These are phyloP conservation scores for Populus tremula DNA, from an alignment of 345 rosid species.

Conservation along the genomic window DNA sequence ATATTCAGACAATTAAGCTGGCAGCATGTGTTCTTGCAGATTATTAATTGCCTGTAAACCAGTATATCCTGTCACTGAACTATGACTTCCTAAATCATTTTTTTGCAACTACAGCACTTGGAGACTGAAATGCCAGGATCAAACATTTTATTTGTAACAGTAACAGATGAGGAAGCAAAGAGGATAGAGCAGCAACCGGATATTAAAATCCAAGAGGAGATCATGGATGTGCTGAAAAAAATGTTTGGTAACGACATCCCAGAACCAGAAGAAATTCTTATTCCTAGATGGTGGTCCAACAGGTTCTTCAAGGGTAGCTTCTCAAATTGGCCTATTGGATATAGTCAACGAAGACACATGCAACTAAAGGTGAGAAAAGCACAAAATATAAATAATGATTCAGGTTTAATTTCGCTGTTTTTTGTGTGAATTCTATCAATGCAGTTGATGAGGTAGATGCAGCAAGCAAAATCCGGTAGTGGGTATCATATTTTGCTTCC, in stretches of 20 bases:
- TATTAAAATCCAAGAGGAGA: background rate
- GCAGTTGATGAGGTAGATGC: no score
- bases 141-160: conserved; percentile 21
- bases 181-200: conserved; percentile 14
- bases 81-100: background rate
- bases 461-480: no score
- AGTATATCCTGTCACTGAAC: background rate
- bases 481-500: no score
- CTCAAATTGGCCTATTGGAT: conserved; percentile 20
- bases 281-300: conserved; percentile 23
- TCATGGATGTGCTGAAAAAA: conserved; percentile 15
- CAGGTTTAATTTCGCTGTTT: no score
- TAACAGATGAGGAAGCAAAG: conserved; percentile 19
- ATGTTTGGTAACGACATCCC: conserved; percentile 25
- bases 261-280: conserved; percentile 11
- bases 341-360: conserved; percentile 1
- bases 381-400: no score
- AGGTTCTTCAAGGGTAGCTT: conserved; percentile 21
- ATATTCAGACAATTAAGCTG: background rate
- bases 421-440: no score
- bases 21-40: background rate
- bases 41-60: no score
- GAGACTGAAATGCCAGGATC: conserved; percentile 20
- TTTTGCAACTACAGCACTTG: conserved; percentile 2
- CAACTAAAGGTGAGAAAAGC: conserved; percentile 13